Evolutionary conservation across 257 asterid genomes (phyloP), one percentile per base, ranked within the genome.

Genomic region (Przewalskia tangutica): DNA sequence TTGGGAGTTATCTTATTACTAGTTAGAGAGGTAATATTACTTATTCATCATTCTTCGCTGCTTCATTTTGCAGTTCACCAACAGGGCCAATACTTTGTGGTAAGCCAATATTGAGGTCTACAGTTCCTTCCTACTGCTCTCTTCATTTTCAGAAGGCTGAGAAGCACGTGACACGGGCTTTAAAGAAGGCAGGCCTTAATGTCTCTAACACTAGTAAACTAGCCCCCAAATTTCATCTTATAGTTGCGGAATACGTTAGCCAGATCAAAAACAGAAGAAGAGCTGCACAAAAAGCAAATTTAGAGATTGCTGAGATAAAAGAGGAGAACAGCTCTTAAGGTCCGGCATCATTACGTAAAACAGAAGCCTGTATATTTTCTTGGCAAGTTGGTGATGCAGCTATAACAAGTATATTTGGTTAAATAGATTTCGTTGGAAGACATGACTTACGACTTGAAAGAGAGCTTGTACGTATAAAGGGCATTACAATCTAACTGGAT

Each of bases 1-100:
- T 27, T 27, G 32, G 32, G 32, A 27, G 32, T 1, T 27, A 27
- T 27, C 32, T 27, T 27, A 27, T 27, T 27, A 27, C 32, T 27
- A 27, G 32, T 27, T 27, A 27, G 8, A 64, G 71, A 17, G 16
- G 51, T 40, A 40, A 17, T 17, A 4, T 68, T 40, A 17, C 60
- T 73, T 23, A 48, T 73, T 8, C 9, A 48, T 48, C 59, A 48
- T 48, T 59, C 60, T 0, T 73, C 32, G 8, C 48, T 8, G 44
- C 79, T 48, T 73, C 38, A 73, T 48, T 32, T 50, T 80, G 77
- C 93, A 95, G 99, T 87, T 92, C 98, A n/a, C 90, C 93, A 48
- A 86, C 95, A 9, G 98, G 98, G 51, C 98, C 97, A 27, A 91
- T 95, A 89, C 91, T 81, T 9, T 95, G 99, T 82, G 90, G 92